Conservation (phyloP, 2,329 filamentous ascomycete species). For the Arthrobotrys conoides region DNA sequence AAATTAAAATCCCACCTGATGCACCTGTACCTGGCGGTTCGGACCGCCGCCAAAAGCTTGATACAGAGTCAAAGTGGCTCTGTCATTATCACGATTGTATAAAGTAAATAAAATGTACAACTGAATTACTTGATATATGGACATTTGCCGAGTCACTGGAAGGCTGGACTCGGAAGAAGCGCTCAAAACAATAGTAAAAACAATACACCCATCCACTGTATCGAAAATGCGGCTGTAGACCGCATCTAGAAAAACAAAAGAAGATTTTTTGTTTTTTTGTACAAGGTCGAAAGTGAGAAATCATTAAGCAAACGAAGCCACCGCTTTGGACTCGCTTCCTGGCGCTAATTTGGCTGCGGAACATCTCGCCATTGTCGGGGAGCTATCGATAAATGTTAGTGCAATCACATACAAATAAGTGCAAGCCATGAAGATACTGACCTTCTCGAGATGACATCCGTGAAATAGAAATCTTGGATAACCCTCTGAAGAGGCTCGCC, state of each 20-base stretch:
- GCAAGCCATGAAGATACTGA: conserved; percentile 69
- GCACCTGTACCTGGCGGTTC: conserved; percentile 55
- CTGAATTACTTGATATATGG: conserved; percentile 55
- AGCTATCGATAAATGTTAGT: conserved; percentile 72
- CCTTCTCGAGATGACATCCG: conserved; percentile 96
- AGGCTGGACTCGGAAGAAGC: conserved; percentile 31
- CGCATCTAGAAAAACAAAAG: conserved; percentile 21
- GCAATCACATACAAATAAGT: conserved; percentile 28
- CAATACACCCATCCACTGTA: conserved; percentile 50
- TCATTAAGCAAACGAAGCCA: conserved; percentile 57
- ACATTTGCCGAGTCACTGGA: conserved; percentile 43
- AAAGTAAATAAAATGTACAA: conserved; percentile 51
- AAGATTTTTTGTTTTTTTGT: conserved; percentile 27
- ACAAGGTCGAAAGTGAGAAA: conserved; percentile 36
- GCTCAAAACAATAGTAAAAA: conserved; percentile 42
- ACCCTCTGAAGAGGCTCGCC: conserved; percentile 84
- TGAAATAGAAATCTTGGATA: conserved; percentile 98
- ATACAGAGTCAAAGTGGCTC: conserved; percentile 25
- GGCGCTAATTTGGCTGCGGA: conserved; percentile 83
- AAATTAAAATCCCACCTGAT: conserved; percentile 29
- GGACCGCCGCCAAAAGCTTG: conserved; percentile 53
- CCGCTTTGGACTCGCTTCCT: conserved; percentile 54
- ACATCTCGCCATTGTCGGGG: conserved; percentile 97
- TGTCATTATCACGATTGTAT: not conserved
- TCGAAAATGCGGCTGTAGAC: conserved; percentile 22